A percentile compares a stretch with the other conserved stretches of the same genome.
Conservation (phyloP, 2,329 filamentous ascomycete genomes). For the Phialophora macrospora region DNA sequence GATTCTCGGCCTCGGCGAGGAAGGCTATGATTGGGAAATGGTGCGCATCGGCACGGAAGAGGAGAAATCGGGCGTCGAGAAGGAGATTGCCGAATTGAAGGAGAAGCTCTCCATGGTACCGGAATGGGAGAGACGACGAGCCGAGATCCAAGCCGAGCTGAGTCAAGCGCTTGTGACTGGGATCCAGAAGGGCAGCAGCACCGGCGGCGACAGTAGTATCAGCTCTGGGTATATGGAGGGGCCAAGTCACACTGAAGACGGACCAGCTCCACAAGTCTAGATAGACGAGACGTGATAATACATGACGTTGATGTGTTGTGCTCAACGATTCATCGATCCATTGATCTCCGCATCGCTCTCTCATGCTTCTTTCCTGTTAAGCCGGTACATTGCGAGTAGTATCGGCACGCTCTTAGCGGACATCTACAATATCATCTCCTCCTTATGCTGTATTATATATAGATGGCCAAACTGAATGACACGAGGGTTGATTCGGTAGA, state of each 20-base stretch:
- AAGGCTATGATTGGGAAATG: conserved; percentile 87
- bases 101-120: conserved; percentile 81
- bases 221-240: not conserved
- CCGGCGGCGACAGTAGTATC: not conserved
- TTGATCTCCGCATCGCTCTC: too few species aligned
- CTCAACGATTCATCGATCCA: too few species aligned
- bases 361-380: too few species aligned
- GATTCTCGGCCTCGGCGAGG: conserved; percentile 77
- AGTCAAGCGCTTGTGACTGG: conserved; percentile 62
- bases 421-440: too few species aligned
- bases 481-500: too few species aligned
- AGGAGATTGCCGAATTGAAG: conserved; percentile 82
- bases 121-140: conserved; percentile 76
- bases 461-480: too few species aligned
- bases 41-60: conserved; percentile 90
- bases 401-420: too few species aligned
- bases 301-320: not conserved
- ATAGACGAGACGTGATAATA: not conserved
- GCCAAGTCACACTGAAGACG: not conserved
- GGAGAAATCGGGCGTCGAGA: conserved; percentile 92
- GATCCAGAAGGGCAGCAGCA: not conserved
- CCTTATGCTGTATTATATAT: too few species aligned
- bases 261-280: not conserved
- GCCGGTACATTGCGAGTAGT: too few species aligned
- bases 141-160: conserved; percentile 83